Evolutionary conservation across 75 land plant genomes (phyloP), one percentile per base, ranked within the genome.

Genomic region (Azolla pinnata): DNA sequence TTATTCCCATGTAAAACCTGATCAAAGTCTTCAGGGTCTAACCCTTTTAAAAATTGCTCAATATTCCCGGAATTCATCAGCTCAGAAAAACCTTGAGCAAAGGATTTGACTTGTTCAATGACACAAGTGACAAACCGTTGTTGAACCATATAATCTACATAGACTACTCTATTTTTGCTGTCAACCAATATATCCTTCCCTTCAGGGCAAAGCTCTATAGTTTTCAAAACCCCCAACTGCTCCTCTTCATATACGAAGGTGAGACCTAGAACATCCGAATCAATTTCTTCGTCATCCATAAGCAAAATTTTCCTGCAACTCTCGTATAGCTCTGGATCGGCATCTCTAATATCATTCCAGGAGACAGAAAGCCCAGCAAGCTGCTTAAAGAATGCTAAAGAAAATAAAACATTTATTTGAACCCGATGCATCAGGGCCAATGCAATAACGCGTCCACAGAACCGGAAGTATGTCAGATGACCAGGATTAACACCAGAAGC

Each of bases 281-380:
- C 90, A 31, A 92, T 28, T 46, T 62, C 56, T 12, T 65, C 81
- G 27, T 82, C 56, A 64, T 88, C 87, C 96, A 88, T 80, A 27
- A 88, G 87, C 50, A 92, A 48, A 45, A 92, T 76, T 48, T 88
- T 51, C 73, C 81, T 83, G 75, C 96, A 88, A 73, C 97, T 83
- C 23, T 34, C 72, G 50, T 85, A 92, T 29, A 92, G 62, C 31
- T 21, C 57, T 25, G 97, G 97, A 67, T 92, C 97, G 38, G 96
- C 84, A 61, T 92, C 97, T 53, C 56, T 63, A 14, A 87, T 67
- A 67, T 92, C 97, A 63, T 92, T 85, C 79, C 87, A 77, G 4
- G 76, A 49, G 33, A 92, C 64, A 44, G 35, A 9, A 19, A 44
- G 59, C 7, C 78, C 83, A 59, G 83, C 82, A 53, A 88, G 70